A percentile compares a stretch with the other conserved stretches of the same genome.
Conservation (phyloP, 768 basidiomycete species). For the Boletus pseudopeckii region DNA sequence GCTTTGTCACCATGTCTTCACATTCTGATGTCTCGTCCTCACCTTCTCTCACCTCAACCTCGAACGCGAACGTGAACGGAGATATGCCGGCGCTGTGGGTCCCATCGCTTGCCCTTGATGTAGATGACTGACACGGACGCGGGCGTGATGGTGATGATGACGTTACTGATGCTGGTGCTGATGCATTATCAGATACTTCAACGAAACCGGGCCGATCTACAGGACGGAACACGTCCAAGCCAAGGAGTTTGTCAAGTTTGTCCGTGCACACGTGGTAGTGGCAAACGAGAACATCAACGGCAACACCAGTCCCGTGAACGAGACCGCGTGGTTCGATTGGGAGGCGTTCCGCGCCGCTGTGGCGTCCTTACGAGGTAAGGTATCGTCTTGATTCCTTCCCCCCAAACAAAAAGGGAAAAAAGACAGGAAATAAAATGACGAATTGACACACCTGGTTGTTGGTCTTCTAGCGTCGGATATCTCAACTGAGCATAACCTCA, state of each 20-base stretch:
- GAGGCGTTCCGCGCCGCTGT: not conserved
- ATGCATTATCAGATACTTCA: slow-evolving; percentile 4
- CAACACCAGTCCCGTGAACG: not conserved
- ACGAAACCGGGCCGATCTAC: slow-evolving; percentile 8
- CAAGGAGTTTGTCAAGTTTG: slow-evolving; percentile 6
- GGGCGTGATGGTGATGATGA: not conserved
- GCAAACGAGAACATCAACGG: not conserved
- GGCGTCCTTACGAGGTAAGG: not conserved
- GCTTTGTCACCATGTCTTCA: not conserved
- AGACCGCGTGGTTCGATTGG: slow-evolving; percentile 1
- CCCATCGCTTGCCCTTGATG: not conserved
- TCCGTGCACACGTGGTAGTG: not conserved
- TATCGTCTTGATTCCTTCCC: not conserved
- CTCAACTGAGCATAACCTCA: not conserved
- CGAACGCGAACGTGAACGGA: not conserved
- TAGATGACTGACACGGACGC: not conserved
- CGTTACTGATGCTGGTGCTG: not conserved
- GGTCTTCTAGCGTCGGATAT: not conserved
- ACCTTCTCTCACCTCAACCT: not conserved
- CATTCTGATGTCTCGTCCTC: not conserved
- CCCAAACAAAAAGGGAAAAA: not conserved
- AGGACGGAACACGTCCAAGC: not conserved
- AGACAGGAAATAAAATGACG: not conserved
- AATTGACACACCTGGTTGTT: not conserved
- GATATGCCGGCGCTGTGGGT: not conserved